Base-by-base conservation (phyloP, 805 yeast species). In the Candida pini region DNA sequence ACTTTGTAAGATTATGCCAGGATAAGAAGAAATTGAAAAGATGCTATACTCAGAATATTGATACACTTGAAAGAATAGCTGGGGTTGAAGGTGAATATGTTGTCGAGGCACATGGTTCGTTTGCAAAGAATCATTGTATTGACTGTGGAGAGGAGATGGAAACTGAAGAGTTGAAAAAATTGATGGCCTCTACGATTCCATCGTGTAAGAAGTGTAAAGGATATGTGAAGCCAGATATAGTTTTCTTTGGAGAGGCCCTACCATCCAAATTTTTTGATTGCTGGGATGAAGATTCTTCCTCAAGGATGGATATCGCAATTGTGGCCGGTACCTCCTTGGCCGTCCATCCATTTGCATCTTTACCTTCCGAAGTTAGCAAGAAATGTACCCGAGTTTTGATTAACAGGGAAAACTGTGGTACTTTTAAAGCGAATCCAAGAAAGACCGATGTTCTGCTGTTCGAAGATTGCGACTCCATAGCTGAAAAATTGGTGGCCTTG, bases 101-200 rank as follows among this genome's bases (percentile, higher is more conserved):
- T 2, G 80, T 90, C 0, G 96, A 88, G 51, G 97, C 97, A 0
- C 97, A 90, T 58, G 98, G 98, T 0, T 85, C 95, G 2, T 90
- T 90, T 69, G 94, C 92, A 1, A 58, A 54, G 2, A 83, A 81
- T 47, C 92, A 82, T 45, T 90, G 98, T 53, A 81, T 88, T 30
- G 76, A 81, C 15, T 90, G 98, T 60, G 40, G 58, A 2, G 54
- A 57, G 19, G 78, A 63, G 35, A 80, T 78, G 73, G 55, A 71
- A 0, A 55, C 63, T 6, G 71, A 65, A 6, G 55, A 55, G 6
- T 63, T 81, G 43, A 68, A 67, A 40, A 41, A 57, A 23, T 51
- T 52, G 13, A 52, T 55, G 54, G 40, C 47, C 20, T 54, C 47
- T 1, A 62, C 61, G 2, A 66, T 75, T 15, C 80, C 81, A 1